Evolutionary conservation across 768 basidiomycete genomes (phyloP).

Genomic region (Tylopilus cervinicoccineus): DNA sequence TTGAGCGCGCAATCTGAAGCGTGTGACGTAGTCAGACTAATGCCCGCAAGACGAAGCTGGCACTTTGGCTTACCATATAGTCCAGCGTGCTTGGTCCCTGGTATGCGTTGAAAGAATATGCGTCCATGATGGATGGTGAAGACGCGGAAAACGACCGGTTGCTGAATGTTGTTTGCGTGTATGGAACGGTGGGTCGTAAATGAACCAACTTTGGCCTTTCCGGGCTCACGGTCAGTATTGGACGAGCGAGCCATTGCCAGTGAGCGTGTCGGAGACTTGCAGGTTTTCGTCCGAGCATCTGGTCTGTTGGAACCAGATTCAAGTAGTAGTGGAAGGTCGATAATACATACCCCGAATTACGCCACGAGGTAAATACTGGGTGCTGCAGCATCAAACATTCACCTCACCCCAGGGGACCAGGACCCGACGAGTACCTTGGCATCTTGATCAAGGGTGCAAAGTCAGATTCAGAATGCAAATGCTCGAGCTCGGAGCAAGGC

Average conservation of each 20-base stretch:
- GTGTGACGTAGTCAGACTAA: background rate
- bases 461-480: no score
- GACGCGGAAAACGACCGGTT: constrained; percentile 2
- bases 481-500: background rate
- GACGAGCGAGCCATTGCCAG: background rate
- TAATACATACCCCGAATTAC: background rate
- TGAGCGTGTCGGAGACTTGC: background rate
- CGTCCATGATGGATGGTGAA: constrained; percentile 4
- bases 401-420: background rate
- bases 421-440: background rate
- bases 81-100: constrained; percentile 14
- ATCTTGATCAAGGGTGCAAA: background rate
- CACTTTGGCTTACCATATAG: constrained; percentile 15
- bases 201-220: background rate
- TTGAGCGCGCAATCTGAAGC: constrained; percentile 19
- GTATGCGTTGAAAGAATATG: background rate
- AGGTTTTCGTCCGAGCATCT: constrained; percentile 7
- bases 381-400: background rate
- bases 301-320: background rate
- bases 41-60: background rate
- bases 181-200: background rate
- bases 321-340: background rate
- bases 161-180: background rate
- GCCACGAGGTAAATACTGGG: background rate
- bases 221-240: background rate